These are phyloP conservation scores for Capsicum baccatum DNA, from an alignment of 257 asterid species.

Conservation along the genomic window DNA sequence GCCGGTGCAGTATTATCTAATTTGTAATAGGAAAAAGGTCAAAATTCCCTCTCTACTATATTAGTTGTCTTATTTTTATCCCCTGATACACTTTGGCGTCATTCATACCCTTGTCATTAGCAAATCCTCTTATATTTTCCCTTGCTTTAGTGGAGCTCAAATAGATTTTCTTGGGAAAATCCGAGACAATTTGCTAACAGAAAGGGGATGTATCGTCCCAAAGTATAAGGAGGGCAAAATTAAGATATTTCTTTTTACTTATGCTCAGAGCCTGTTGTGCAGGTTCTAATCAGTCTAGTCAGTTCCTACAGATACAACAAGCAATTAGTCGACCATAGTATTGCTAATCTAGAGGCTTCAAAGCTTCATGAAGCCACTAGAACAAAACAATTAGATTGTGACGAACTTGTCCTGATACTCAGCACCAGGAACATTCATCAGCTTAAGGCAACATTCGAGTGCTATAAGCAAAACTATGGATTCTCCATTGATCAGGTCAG, in stretches of 20 bases:
- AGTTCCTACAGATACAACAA: constrained; percentile 75
- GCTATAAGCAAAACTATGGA: constrained; percentile 60
- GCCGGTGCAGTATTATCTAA: neutral
- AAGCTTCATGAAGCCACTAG: constrained; percentile 52
- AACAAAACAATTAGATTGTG: constrained; percentile 49
- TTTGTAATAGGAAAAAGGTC: constrained; percentile 68
- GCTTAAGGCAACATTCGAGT: constrained; percentile 68
- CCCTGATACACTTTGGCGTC: constrained; percentile 49
- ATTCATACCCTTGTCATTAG: neutral
- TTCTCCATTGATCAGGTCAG: constrained; percentile 63
- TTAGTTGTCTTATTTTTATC: constrained; percentile 41
- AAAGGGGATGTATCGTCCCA: too few species aligned
- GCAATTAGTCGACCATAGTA: constrained; percentile 52
- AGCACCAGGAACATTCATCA: constrained; percentile 66
- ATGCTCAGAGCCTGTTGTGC: constrained; percentile 25
- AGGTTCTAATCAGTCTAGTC: constrained; percentile 69
- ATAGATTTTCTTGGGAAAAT: neutral
- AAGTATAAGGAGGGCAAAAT: too few species aligned
- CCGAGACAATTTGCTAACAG: neutral
- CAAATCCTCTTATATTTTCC: neutral
- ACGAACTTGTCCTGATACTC: constrained; percentile 58
- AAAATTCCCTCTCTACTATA: constrained; percentile 51
- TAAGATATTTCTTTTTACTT: constrained; percentile 39
- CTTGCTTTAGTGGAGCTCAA: neutral
- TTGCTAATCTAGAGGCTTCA: constrained; percentile 66